These are phyloP conservation scores for Ogataea glucozyma DNA, from an alignment of 805 yeast species.

Conservation along the genomic window DNA sequence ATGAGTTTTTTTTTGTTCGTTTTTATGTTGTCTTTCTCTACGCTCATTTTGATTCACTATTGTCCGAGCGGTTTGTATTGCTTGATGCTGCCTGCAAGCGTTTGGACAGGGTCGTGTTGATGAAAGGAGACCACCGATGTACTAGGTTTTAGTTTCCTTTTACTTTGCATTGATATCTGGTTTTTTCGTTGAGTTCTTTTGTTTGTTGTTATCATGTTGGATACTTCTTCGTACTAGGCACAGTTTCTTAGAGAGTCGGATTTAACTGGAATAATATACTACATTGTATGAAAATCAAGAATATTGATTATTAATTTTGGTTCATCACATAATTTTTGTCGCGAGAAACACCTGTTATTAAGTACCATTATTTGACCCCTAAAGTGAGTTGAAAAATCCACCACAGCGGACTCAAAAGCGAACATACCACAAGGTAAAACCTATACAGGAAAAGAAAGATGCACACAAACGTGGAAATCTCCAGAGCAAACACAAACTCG, in stretches of 20 bases:
- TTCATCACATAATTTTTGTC: neutral
- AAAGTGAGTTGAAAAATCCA: slow-evolving; percentile 1
- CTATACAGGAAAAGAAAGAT: slow-evolving; percentile 11
- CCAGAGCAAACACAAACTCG: slow-evolving; percentile 14
- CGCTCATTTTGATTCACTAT: neutral
- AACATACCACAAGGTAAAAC: slow-evolving; percentile 9
- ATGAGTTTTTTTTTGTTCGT: neutral
- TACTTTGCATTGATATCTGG: slow-evolving; percentile 8
- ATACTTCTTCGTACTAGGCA: slow-evolving; percentile 1
- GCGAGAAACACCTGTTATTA: neutral
- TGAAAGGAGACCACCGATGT: neutral
- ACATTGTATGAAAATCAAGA: neutral
- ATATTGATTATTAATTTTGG: neutral
- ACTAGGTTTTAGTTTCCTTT: neutral
- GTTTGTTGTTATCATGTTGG: slow-evolving; percentile 1
- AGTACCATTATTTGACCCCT: slow-evolving; percentile 1
- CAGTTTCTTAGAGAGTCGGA: slow-evolving; percentile 2
- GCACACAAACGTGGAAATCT: slow-evolving; percentile 11
- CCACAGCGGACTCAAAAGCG: slow-evolving; percentile 8
- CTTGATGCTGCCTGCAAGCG: neutral
- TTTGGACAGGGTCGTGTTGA: neutral
- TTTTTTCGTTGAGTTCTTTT: neutral
- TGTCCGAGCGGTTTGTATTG: neutral
- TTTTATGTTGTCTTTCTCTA: neutral
- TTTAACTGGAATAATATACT: neutral